These are phyloP conservation scores for Coemansia sp. DNA, from an alignment of 371 early-diverging fungal genomes.

Conservation along the genomic window DNA sequence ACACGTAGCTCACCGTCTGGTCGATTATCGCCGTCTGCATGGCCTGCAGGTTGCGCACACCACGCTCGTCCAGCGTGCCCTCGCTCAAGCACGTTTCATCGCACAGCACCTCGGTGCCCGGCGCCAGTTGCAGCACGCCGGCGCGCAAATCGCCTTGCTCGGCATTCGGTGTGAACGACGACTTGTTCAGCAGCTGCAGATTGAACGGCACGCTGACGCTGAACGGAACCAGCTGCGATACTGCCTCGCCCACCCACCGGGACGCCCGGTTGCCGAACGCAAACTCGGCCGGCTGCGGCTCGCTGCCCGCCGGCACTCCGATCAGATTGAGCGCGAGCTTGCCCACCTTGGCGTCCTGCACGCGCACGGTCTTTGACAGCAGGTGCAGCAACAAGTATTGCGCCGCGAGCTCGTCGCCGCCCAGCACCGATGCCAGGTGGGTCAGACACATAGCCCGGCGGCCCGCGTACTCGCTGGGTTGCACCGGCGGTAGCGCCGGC, in stretches of 20 bases:
- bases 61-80: constrained; percentile 57
- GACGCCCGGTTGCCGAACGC: constrained; percentile 28
- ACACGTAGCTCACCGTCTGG: constrained; percentile 44
- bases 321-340: constrained; percentile 51
- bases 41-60: constrained; percentile 52
- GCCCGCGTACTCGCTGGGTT: constrained; percentile 8
- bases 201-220: constrained; percentile 47
- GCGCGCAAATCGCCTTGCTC: constrained; percentile 51
- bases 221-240: constrained; percentile 45
- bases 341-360: constrained; percentile 50
- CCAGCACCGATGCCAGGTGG: constrained; percentile 36
- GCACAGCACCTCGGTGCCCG: constrained; percentile 53
- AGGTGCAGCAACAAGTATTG: constrained; percentile 49
- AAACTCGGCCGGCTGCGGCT: constrained; percentile 7
- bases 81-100: constrained; percentile 58
- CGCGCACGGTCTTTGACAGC: constrained; percentile 42
- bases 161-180: constrained; percentile 46
- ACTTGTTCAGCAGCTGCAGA: constrained; percentile 41
- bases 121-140: constrained; percentile 56
- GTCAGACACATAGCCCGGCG: constrained; percentile 29
- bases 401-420: constrained; percentile 51
- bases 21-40: constrained; percentile 44
- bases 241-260: constrained; percentile 24
- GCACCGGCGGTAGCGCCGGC: constrained; percentile 10
- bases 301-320: constrained; percentile 27